Base-by-base conservation (phyloP, 176 grass and related monocot genomes). In the Musa acuminata region DNA sequence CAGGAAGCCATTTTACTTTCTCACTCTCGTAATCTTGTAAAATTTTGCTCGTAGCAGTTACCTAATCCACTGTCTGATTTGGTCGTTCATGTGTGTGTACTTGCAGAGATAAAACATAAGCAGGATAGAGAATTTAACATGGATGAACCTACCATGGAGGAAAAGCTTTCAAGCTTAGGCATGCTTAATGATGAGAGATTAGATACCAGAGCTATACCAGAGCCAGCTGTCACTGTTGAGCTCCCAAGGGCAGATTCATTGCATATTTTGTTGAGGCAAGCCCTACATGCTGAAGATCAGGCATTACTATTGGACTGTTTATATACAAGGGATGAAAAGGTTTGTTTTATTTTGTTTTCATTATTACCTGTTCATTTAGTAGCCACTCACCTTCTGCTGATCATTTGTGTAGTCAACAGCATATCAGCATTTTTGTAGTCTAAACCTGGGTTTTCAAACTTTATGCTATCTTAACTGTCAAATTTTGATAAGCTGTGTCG, bases 241-340 rank as follows among this genome's bases (percentile, higher is more conserved):
- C 87, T 79, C 8, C 93, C 89, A 16, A 92, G 89, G 62, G 93
- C 93, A 82, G 89, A 92, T 90, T 96, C 89, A 52, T 87, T 96
- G 57, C 83, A 96, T 81, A 68, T 92, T 90, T 88, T 96, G 87
- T 84, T 96, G 81, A 92, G 87, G 80, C 93, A 96, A 90, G 93
- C 93, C 71, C 83, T 96, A 51, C 87, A 85, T 67, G 89, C 93
- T 77, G 89, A 96, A 77, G 93, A 96, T 81, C 88, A 83, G 2
- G 55, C 72, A 16, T 85, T 89, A 73, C 78, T 96, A 73, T 72
- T 96, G 72, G 81, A 86, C 64, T 96, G 87, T 81, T 59, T 96
- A 72, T 88, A 88, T 49, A 92, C 80, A 70, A 90, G 74, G 83
- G 89, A 92, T 84, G 85, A 90, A 85, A 92, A 84, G 89, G 93